Base-by-base conservation (phyloP, 2,329 filamentous ascomycete genomes). In the Chrysoporthe austroafricana region DNA sequence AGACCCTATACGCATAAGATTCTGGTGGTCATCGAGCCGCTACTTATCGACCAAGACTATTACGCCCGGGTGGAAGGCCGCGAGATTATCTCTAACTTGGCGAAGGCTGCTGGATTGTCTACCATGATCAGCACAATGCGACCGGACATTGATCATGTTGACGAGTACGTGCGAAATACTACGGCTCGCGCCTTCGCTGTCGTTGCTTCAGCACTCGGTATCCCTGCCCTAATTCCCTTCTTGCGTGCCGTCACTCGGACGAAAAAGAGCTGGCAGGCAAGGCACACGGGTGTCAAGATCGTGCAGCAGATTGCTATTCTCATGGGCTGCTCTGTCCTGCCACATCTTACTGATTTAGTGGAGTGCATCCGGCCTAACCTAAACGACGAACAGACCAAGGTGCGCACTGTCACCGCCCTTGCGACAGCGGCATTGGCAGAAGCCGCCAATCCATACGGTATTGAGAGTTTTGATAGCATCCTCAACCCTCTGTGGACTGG, bases 81-180 rank as follows among this genome's bases (percentile, higher is more conserved):
- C 73, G 96, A 99, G 79, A 99, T 99, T 74, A 99, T 99, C 74
- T 98, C 95, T 66, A 99, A 99, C 78, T 88, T 99, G 62, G 92
- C 92, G 77, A 99, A 99, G 80, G 96, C 96, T 34, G 96, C 96
- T 70, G 96, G 96, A 77, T 87, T 99, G 65, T 96, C 96, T 21
- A 96, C 96, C 73, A 99, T 99, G 96, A 99, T 99, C 78, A 97
- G 94, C 81, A 97, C 94, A 9, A 99, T 99, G 96, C 88, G 96
- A 75, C 96, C 96, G 0, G 96, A 99, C 86, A 97, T 99, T 72
- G 96, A 99, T 74, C 96, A 99, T 74, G 92, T 96, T 36, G 96
- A 99, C 75, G 96, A 99, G 78, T 99, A 99, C 77, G 96, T 99
- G 14, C 89, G 96, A 77, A 99, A 99, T 80, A 99, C 96, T 1